Evolutionary conservation across 352 stramenopile species (phyloP), one percentile per base, ranked within the genome.

Genomic region (Globisporangium cylindrosporum): DNA sequence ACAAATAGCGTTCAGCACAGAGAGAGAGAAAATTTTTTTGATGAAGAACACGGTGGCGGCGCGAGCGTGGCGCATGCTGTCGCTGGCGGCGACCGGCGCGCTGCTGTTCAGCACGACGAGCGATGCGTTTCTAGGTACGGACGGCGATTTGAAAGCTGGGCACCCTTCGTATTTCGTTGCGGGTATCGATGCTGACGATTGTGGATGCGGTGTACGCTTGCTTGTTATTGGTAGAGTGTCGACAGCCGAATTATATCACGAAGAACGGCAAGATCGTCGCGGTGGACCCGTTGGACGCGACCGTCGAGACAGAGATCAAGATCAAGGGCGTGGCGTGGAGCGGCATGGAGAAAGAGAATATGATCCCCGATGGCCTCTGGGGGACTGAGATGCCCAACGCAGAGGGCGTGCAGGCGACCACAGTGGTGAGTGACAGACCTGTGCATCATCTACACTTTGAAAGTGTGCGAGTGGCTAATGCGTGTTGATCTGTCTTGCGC

Each of bases 281-380:
- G 0, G 67, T 86, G 24, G 81, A 91, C 49, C 80, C 81, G 36
- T 25, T 64, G 15, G 71, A 84, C 43, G 34, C 69, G 14, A 73
- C 71, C 2, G 67, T 70, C 2, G 63, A 86, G 72, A 87, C 78
- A 10, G 71, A 84, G 58, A 79, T 92, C 64, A 73, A 66, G n/a
- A 88, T 92, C 70, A 83, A 85, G 43, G 84, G 84, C 49, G 81
- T 92, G 4, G 32, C 76, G 2, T 92, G 84, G 84, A 69, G 77
- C 59, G 84, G 84, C 43, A 89, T 90, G 78, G 84, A 92, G 73
- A 85, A 86, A 69, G 77, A 82, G 22, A 76, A 90, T 60, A 87
- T 86, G 74, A 89, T 91, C 66, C 81, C 79, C 3, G 76, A 87
- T 32, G 82, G 83, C 1, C 69, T 91, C 41, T 89, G 72, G 70